Evolutionary conservation across 768 basidiomycete genomes (phyloP), one percentile per base, ranked within the genome.

Genomic region (Pleurotus tuoliensis): DNA sequence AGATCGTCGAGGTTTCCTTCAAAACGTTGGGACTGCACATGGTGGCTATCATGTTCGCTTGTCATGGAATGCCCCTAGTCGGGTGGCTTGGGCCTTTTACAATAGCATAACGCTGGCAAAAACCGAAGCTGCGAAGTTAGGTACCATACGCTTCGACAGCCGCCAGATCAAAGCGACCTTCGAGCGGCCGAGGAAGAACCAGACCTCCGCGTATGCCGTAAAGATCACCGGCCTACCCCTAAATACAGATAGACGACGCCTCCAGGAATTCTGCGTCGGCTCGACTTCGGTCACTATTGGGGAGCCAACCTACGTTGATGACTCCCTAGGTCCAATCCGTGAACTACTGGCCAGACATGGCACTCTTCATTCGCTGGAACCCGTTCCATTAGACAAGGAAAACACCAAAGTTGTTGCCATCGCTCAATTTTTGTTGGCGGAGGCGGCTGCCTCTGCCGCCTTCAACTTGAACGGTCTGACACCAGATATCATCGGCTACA

Each of bases 41-140:
- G 45, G 62, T 49, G 64, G 64, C 50, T 64, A 63, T 53, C 67
- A 68, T 56, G 64, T 80, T 55, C 76, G 73, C 57, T 51, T 84
- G 4, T 69, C 66, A 24, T 82, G 81, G 79, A 73, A 73, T 38
- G 70, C 75, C 8, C 75, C 82, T 0, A 68, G 66, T 50, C 61
- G 66, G 24, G 66, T 66, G 6, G 81, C 76, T 4, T 84, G 79
- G 76, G 72, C 71, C 18, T 74, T 75, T 58, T 86, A 82, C 61
- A 22, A 65, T 4, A 71, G 71, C 2, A 66, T 81, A 38, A 65
- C 69, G 2, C 59, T 59, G n/a, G 82, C 82, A 2, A 80, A 78
- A 57, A 51, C 64, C 9, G 73, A 76, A 47, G 76, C 71, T 5
- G 61, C 61, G n/a, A 68, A 68, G 22, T 65, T 84, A 3, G 61